phyloP scores from a whole-genome alignment of 1,284 basidiomycete genomes.

The Stygiomarasmius scandens region DNA sequence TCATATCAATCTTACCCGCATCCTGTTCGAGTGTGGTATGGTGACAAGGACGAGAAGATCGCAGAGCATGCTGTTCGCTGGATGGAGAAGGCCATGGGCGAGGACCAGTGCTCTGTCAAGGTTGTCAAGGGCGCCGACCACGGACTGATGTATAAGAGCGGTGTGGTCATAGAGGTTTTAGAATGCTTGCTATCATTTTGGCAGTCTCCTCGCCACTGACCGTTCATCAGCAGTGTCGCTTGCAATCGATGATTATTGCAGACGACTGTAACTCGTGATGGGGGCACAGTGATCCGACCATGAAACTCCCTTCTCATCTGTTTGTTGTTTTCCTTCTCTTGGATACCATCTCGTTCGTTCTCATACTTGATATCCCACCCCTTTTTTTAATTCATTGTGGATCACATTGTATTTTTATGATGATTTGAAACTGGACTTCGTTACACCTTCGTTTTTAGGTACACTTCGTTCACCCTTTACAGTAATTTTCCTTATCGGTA shows the following conservation, averaged over 20 bases:
- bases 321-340: not conserved
- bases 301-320: too few relatives aligned
- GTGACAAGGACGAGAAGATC: slow-evolving; percentile 91
- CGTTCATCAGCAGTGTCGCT: not conserved
- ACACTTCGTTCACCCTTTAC: too few relatives aligned
- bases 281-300: too few relatives aligned
- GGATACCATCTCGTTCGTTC: too few relatives aligned
- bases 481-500: too few relatives aligned
- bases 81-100: slow-evolving; percentile 88
- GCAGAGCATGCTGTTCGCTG: slow-evolving; percentile 85
- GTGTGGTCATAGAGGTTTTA: slow-evolving; percentile 86
- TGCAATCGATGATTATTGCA: too few relatives aligned
- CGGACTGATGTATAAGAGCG: slow-evolving; percentile 88
- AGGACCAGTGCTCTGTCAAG: slow-evolving; percentile 73
- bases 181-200: slow-evolving; percentile 69
- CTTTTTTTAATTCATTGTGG: too few relatives aligned
- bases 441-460: too few relatives aligned
- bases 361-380: too few relatives aligned
- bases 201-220: slow-evolving; percentile 32
- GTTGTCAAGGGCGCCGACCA: slow-evolving; percentile 90
- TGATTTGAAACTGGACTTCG: too few relatives aligned
- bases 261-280: too few relatives aligned
- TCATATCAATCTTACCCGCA: slow-evolving; percentile 79
- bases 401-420: too few relatives aligned
- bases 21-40: slow-evolving; percentile 90